These are phyloP conservation scores for Phytophthora kernoviae DNA, from an alignment of 352 stramenopile genomes.

Conservation along the genomic window DNA sequence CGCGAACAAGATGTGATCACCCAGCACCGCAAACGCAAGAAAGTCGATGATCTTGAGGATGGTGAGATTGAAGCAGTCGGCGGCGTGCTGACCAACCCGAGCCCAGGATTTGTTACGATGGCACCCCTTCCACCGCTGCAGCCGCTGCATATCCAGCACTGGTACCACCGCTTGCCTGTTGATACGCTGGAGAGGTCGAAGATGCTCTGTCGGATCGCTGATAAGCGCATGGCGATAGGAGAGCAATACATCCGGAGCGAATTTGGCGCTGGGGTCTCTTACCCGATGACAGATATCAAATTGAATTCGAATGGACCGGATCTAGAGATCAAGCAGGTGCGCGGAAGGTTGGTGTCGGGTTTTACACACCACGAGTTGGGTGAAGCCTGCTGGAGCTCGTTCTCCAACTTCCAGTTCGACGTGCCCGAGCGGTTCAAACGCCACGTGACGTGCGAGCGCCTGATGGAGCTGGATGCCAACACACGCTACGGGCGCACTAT, in stretches of 20 bases:
- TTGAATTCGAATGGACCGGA: conserved; percentile 80
- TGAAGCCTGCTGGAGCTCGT: conserved; percentile 75
- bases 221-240: conserved; percentile 57
- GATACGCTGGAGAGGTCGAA: conserved; percentile 61
- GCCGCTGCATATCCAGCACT: conserved; percentile 60
- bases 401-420: conserved; percentile 81
- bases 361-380: conserved; percentile 70
- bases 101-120: conserved; percentile 16
- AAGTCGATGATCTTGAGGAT: conserved; percentile 51
- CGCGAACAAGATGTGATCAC: conserved; percentile 63
- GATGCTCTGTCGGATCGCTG: conserved; percentile 57
- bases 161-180: conserved; percentile 64
- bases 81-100: conserved; percentile 33
- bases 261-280: conserved; percentile 49
- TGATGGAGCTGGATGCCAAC: conserved; percentile 82
- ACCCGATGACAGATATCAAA: conserved; percentile 80
- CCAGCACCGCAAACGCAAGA: conserved; percentile 76
- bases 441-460: conserved; percentile 68
- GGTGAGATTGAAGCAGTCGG: conserved; percentile 11
- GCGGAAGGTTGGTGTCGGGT: conserved; percentile 53
- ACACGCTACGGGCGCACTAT: conserved; percentile 83
- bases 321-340: conserved; percentile 81
- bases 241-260: conserved; percentile 58
- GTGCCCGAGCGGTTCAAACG: conserved; percentile 66
- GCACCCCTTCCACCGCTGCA: conserved; percentile 15